Conservation (phyloP, 306 rosid genomes). For the Sesbania bispinosa region DNA sequence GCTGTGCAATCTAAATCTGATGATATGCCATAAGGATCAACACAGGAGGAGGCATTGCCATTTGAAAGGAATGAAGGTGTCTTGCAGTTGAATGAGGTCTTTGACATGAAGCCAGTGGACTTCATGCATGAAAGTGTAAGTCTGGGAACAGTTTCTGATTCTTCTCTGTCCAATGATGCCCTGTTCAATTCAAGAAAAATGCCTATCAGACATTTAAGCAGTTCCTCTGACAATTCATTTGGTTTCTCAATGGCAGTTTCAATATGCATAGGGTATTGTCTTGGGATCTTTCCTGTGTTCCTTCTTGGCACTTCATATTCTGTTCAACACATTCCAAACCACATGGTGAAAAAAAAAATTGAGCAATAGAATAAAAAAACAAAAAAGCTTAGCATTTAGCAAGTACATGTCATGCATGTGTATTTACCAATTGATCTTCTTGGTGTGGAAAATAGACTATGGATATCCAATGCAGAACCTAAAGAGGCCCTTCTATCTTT, state of each 20-base stretch:
- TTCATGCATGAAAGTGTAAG: conserved; percentile 66
- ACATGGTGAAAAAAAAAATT: conserved; percentile 16
- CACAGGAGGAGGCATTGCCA: conserved; percentile 40
- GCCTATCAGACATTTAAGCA: conserved; percentile 59
- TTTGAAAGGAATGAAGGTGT: conserved; percentile 55
- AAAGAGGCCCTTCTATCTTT: conserved; percentile 46
- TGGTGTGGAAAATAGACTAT: conserved; percentile 43
- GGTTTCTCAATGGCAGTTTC: conserved; percentile 50
- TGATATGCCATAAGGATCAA: conserved; percentile 68
- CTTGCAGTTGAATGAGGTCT: conserved; percentile 58
- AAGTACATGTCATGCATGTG: no score
- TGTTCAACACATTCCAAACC: conserved; percentile 27
- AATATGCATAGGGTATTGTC: conserved; percentile 26
- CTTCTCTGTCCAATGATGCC: conserved; percentile 50
- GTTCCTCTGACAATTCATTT: conserved; percentile 79
- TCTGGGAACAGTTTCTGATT: conserved; percentile 55
- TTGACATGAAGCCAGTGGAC: conserved; percentile 58
- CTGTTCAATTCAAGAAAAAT: conserved; percentile 76
- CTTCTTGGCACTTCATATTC: conserved; percentile 57
- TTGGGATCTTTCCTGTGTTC: conserved; percentile 37
- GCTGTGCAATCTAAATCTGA: conserved; percentile 55
- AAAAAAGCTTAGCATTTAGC: background rate
- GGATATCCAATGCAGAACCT: conserved; percentile 53
- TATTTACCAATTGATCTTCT: conserved; percentile 49
- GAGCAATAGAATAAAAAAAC: background rate